phyloP scores from a whole-genome alignment of 192 early-diverging fungal genomes.

The Coemansia guatemalensis region DNA sequence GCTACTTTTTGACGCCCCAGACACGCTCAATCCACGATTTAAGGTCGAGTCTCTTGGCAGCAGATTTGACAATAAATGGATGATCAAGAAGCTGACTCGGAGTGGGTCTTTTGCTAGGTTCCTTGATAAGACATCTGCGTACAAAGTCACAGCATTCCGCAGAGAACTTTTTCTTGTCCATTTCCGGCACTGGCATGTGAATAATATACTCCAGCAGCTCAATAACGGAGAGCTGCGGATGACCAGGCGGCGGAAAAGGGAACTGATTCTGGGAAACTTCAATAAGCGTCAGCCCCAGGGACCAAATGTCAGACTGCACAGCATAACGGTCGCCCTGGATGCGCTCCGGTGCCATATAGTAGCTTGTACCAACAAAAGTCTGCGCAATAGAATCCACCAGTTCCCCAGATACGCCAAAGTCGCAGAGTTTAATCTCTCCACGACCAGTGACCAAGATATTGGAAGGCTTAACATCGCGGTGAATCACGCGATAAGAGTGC shows the following conservation, averaged over 20 bases:
- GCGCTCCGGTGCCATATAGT: conserved; percentile 97
- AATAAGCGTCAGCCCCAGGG: conserved; percentile 87
- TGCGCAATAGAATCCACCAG: conserved; percentile 84
- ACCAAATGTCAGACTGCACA: conserved; percentile 97
- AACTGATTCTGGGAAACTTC: conserved; percentile 92
- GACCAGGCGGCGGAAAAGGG: conserved; percentile 84
- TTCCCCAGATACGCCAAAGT: conserved; percentile 96
- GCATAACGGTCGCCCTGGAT: conserved; percentile 89
- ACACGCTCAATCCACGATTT: conserved; percentile 71
- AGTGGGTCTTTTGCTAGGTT: conserved; percentile 64
- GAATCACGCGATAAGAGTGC: conserved; percentile 83
- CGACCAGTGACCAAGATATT: conserved; percentile 90
- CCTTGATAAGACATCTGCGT: conserved; percentile 66
- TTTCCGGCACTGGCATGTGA: conserved; percentile 79
- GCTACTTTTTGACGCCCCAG: conserved; percentile 54
- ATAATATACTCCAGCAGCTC: conserved; percentile 94
- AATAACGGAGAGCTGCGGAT: conserved; percentile 77
- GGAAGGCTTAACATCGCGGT: conserved; percentile 97
- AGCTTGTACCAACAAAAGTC: conserved; percentile 96
- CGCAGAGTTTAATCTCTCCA: conserved; percentile 94
- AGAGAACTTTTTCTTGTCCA: conserved; percentile 58
- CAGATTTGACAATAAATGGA: conserved; percentile 66
- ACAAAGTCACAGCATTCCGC: conserved; percentile 54
- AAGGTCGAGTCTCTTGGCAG: conserved; percentile 61
- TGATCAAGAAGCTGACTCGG: conserved; percentile 67